phyloP scores from a whole-genome alignment of 208 protist species.

The Phytomonas francai region DNA sequence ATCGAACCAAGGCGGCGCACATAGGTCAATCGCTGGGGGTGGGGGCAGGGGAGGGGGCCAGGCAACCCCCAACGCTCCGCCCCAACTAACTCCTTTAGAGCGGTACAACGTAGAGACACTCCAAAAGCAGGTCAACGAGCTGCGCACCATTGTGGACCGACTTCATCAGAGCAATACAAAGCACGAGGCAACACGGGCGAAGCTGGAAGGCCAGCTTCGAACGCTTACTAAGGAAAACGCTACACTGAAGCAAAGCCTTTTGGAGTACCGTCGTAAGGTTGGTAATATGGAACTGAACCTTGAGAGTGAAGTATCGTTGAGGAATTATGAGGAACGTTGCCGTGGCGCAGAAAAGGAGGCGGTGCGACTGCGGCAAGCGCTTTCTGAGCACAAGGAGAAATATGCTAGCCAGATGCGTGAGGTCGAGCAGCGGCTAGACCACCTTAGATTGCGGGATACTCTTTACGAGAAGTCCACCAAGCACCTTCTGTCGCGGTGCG shows the following conservation, averaged over 20 bases:
- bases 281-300: conserved; percentile 55
- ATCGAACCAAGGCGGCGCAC: background rate
- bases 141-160: conserved; percentile 19
- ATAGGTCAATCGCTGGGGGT: background rate
- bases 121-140: conserved; percentile 29
- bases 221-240: conserved; percentile 26
- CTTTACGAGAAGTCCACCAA: conserved; percentile 22
- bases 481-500: conserved; percentile 18
- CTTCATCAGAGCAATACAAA: conserved; percentile 7
- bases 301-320: conserved; percentile 23
- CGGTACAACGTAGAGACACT: conserved; percentile 26
- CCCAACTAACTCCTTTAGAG: conserved; percentile 15
- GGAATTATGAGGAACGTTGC: conserved; percentile 30
- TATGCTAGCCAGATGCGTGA: conserved; percentile 16
- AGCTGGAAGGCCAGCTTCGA: conserved; percentile 17
- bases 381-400: conserved; percentile 31
- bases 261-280: conserved; percentile 44
- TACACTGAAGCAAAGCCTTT: conserved; percentile 25
- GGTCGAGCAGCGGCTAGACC: conserved; percentile 11
- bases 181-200: conserved; percentile 8
- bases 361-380: conserved; percentile 23
- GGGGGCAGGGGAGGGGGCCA: background rate
- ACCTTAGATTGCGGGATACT: conserved; percentile 6
- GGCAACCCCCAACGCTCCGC: background rate
- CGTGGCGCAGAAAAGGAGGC: conserved; percentile 35